A percentile compares a stretch with the other conserved stretches of the same genome.
Evolutionary conservation across 257 asterid genomes (phyloP).

Genomic region (Nicotiana undulata): DNA sequence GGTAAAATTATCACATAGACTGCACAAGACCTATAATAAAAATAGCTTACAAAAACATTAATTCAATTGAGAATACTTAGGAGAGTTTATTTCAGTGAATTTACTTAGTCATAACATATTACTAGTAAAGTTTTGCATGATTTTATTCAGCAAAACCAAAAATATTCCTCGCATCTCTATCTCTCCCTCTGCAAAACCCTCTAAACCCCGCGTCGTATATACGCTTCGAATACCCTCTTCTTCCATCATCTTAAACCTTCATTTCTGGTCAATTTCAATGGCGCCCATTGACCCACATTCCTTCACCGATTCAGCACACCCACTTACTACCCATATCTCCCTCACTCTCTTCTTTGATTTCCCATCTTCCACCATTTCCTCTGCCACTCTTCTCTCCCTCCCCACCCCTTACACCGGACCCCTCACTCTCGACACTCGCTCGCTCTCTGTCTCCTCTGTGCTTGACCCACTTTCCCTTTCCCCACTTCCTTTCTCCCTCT

Average conservation of each 20-base stretch:
- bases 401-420: conserved; percentile 57
- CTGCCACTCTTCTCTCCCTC: conserved; percentile 65
- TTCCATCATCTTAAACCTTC: background rate
- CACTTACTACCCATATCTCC: conserved; percentile 73
- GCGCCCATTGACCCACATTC: conserved; percentile 92
- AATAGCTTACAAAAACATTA: too few species aligned
- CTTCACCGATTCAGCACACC: conserved; percentile 71
- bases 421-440: conserved; percentile 69
- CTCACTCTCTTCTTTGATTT: conserved; percentile 77
- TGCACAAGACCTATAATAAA: too few species aligned
- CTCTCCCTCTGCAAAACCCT: background rate
- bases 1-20: too few species aligned
- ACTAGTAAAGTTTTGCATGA: too few species aligned
- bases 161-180: too few species aligned
- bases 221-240: background rate
- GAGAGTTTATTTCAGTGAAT: too few species aligned
- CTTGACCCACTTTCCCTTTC: conserved; percentile 19
- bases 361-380: conserved; percentile 65
- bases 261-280: conserved; percentile 20
- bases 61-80: too few species aligned
- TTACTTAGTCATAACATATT: too few species aligned
- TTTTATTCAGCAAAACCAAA: too few species aligned
- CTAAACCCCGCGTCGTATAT: background rate
- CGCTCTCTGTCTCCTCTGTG: conserved; percentile 44
- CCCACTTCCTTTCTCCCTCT: conserved; percentile 44